phyloP scores from a whole-genome alignment of 2,329 filamentous ascomycete species.

The Neonectria ditissima region DNA sequence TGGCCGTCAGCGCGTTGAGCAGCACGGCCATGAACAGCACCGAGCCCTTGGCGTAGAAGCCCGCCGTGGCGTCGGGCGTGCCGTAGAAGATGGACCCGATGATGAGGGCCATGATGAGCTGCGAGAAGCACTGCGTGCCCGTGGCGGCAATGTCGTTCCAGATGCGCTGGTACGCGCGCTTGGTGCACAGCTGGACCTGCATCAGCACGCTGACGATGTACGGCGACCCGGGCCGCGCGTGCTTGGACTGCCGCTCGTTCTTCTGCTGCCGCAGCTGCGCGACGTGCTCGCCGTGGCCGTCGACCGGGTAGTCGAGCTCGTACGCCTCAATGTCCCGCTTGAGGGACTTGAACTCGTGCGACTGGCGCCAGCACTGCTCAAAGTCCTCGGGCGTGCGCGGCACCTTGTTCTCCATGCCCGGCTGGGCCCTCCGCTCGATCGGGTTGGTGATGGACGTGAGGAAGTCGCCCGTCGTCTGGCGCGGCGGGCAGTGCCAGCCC shows the following conservation, averaged over 20 bases:
- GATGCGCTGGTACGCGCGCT: constrained; percentile 63
- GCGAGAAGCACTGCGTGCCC: constrained; percentile 57
- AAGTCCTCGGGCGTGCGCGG: constrained; percentile 80
- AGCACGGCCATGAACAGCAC: constrained; percentile 71
- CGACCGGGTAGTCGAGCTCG: constrained; percentile 58
- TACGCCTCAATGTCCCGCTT: constrained; percentile 63
- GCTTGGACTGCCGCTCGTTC: constrained; percentile 63
- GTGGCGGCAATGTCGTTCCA: constrained; percentile 64
- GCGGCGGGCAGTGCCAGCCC: constrained; percentile 74
- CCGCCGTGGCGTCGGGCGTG: constrained; percentile 60
- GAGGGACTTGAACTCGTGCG: constrained; percentile 57
- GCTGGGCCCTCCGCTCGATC: constrained; percentile 64
- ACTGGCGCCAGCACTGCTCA: constrained; percentile 60
- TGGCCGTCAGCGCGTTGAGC: constrained; percentile 68
- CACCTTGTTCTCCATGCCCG: constrained; percentile 70
- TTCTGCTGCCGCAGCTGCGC: constrained; percentile 61
- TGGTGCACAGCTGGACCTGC: constrained; percentile 65
- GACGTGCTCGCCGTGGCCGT: constrained; percentile 53
- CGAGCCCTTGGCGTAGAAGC: constrained; percentile 66
- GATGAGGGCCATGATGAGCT: constrained; percentile 69
- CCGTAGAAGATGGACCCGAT: constrained; percentile 71
- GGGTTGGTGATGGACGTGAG: constrained; percentile 77
- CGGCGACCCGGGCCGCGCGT: constrained; percentile 65
- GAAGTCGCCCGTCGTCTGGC: constrained; percentile 78
- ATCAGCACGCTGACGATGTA: constrained; percentile 68